Conservation (phyloP, 495 filamentous ascomycete genomes). For the Talaromyces wortmannii region DNA sequence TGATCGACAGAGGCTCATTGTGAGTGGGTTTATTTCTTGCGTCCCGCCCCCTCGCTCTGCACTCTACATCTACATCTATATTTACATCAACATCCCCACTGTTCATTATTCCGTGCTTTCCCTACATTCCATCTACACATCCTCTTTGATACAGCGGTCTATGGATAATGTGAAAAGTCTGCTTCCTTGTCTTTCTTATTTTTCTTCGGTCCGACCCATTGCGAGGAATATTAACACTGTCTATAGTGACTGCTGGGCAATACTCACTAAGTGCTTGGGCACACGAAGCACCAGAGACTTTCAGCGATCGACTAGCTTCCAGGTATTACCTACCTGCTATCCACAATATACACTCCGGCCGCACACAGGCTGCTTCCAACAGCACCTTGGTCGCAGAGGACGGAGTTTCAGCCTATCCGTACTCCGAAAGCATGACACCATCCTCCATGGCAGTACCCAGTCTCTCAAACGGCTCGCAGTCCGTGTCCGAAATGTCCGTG, state of each 20-base stretch:
- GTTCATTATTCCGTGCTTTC: neutral
- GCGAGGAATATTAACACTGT: neutral
- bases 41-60: neutral
- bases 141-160: neutral
- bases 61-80: neutral
- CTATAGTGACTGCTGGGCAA: neutral
- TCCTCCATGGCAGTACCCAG: slow-evolving; percentile 4
- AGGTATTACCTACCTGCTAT: neutral
- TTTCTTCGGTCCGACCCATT: too few relatives aligned
- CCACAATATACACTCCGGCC: neutral
- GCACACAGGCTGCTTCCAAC: neutral
- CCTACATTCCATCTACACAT: neutral
- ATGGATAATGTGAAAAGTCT: neutral
- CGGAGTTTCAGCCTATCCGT: neutral
- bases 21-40: neutral
- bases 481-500: neutral
- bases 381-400: slow-evolving; percentile 1
- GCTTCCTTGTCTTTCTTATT: neutral
- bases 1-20: neutral
- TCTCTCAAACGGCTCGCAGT: slow-evolving; percentile 1
- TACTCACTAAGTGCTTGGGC: neutral
- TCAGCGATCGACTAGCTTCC: neutral
- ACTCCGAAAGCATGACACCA: slow-evolving; percentile 1
- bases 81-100: neutral
- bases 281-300: neutral